Base-by-base conservation (phyloP, 106 monocot genomes). In the Dioscorea dumetorum region DNA sequence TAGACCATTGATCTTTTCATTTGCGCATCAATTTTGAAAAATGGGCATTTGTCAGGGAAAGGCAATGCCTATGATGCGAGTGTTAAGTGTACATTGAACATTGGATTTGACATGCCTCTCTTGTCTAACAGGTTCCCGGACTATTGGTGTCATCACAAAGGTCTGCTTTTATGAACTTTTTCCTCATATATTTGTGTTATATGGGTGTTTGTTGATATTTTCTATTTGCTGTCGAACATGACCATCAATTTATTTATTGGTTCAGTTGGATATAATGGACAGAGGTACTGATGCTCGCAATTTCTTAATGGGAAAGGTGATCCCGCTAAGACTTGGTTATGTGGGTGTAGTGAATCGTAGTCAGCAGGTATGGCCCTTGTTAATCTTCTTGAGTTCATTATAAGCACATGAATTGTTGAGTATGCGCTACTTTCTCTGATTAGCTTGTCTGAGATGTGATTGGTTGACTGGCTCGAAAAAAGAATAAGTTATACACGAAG, bases 191-290 rank as follows among this genome's bases (percentile, higher is more conserved):
- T 28, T 54, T 54, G 54, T 18, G 5, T 15, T 19, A 3, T 5
- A 54, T 5, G 15, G 15, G 54, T 54, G 54, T 18, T 54, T 76
- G 35, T 51, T 5, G 19, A 13, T 2, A 73, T 57, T 11, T 57
- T 72, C 13, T 62, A 48, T 5, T 58, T 70, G 35, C 9, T 32
- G 14, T 6, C 34, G 12, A 15, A 51, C 24, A 48, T 12, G 4
- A 65, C 28, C 62, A 48, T 35, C 23, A 22, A 56, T 67, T 73
- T 66, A 19, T 71, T 61, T 52, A 62, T 32, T 12, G 24, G 49
- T 74, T 64, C 74, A 92, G 91, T 76, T 92, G 62, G 91, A 91
- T 82, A 87, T 91, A 20, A 90, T 90, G 90, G 90, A 90, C 51
- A 76, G 90, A 67, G 90, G 90, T 11, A 90, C 90, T 33, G 90